Evolutionary conservation across 2,329 filamentous ascomycete genomes (phyloP).

Genomic region (Ceratocystiopsis sp.): DNA sequence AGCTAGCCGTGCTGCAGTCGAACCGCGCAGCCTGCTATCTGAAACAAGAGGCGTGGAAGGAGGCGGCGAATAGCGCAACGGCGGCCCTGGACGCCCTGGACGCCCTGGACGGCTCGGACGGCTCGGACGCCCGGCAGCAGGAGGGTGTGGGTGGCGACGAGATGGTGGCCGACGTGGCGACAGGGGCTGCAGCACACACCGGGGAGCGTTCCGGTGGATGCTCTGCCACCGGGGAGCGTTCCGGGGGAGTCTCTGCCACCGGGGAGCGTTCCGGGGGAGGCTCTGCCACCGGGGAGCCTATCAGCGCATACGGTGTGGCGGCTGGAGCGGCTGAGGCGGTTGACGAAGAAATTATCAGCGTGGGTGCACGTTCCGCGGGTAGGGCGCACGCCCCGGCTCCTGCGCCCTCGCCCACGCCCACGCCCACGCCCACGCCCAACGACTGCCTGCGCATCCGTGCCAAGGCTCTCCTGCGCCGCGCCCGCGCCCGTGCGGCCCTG

Average conservation of each 20-base stretch:
- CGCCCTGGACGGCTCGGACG: constrained; percentile 24
- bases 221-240: too few species aligned
- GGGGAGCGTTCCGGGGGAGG: too few species aligned
- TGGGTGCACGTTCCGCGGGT: constrained; percentile 35
- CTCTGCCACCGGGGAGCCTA: too few species aligned
- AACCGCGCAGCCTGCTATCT: constrained; percentile 84
- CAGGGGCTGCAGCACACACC: neutral
- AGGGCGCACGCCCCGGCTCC: constrained; percentile 20
- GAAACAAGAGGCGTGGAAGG: constrained; percentile 72
- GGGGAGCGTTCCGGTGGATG: too few species aligned
- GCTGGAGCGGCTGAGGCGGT: constrained; percentile 12
- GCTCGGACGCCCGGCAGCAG: constrained; percentile 29
- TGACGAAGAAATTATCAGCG: constrained; percentile 43
- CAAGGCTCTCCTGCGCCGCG: constrained; percentile 70
- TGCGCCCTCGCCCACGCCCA: constrained; percentile 1
- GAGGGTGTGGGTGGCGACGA: constrained; percentile 27
- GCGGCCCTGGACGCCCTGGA: constrained; percentile 58
- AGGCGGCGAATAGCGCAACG: constrained; percentile 58
- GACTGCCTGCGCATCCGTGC: constrained; percentile 62
- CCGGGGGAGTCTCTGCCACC: too few species aligned
- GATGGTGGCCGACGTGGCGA: neutral
- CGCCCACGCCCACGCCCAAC: constrained; percentile 18
- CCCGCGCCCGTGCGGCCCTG: constrained; percentile 51
- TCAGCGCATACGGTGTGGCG: too few species aligned
- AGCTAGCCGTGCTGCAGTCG: constrained; percentile 69